Evolutionary conservation across 306 rosid species (phyloP).

Genomic region (Crotalaria pallida): DNA sequence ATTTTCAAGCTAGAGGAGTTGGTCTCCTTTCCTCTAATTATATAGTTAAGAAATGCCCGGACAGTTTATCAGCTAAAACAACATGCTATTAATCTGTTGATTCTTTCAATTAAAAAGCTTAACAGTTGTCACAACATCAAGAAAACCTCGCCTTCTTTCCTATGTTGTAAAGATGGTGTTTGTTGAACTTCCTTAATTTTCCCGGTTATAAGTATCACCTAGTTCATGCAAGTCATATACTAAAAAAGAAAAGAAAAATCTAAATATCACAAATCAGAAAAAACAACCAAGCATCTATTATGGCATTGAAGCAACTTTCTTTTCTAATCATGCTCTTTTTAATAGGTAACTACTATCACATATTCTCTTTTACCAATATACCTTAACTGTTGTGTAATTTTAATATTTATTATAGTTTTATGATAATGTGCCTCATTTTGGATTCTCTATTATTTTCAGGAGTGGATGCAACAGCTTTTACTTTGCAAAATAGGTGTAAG

Average conservation of each 20-base stretch:
- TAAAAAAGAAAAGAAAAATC: too few species aligned
- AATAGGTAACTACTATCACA: constrained; percentile 1
- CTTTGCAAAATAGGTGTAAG: constrained; percentile 40
- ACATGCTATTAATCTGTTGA: constrained; percentile 2
- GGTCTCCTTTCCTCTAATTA: not conserved
- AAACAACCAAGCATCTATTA: not conserved
- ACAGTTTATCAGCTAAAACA: not conserved
- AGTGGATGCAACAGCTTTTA: constrained; percentile 47
- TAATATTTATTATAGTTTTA: not conserved
- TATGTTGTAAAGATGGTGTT: constrained; percentile 4
- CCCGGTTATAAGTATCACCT: not conserved
- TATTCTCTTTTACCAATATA: not conserved
- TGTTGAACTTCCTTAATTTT: constrained; percentile 23
- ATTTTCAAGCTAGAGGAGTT: not conserved
- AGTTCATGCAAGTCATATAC: constrained; percentile 12
- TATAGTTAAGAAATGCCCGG: constrained; percentile 1
- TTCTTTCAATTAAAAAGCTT: constrained; percentile 4
- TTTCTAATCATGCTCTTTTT: constrained; percentile 17
- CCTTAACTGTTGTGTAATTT: not conserved
- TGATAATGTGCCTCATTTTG: not conserved
- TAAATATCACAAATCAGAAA: not conserved
- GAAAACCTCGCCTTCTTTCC: not conserved
- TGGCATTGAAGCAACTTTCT: constrained; percentile 23
- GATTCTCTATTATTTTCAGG: constrained; percentile 23
- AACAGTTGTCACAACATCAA: constrained; percentile 6